phyloP scores from a whole-genome alignment of 768 basidiomycete genomes.

The Hygrophoropsis aurantiaca region DNA sequence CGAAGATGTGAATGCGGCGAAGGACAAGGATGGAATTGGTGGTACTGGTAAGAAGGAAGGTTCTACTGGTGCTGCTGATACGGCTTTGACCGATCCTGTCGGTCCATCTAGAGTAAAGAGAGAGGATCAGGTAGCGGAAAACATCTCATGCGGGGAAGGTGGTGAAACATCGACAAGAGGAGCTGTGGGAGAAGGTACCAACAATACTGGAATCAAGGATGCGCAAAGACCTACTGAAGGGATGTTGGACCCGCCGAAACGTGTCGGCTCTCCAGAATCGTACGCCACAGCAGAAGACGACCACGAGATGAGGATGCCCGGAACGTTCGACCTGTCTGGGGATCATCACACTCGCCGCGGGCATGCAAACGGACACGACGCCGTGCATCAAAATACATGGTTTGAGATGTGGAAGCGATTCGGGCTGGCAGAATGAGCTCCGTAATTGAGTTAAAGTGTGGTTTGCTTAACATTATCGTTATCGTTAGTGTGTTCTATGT shows the following conservation, averaged over 20 bases:
- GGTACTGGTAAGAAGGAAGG: slow-evolving; percentile 20
- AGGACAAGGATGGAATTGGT: not conserved
- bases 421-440: slow-evolving; percentile 11
- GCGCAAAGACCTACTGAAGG: no score
- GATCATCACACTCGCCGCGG: no score
- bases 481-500: no score
- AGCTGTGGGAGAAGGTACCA: no score
- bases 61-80: slow-evolving; percentile 11
- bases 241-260: no score
- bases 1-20: not conserved
- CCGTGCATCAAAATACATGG: slow-evolving; percentile 15
- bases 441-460: slow-evolving; percentile 12
- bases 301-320: slow-evolving; percentile 46
- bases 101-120: slow-evolving; percentile 15
- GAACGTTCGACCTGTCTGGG: slow-evolving; percentile 47
- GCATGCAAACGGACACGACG: not conserved
- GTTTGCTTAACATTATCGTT: not conserved
- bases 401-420: slow-evolving; percentile 18
- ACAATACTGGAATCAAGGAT: no score
- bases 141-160: no score
- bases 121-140: not conserved
- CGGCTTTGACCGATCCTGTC: slow-evolving; percentile 19
- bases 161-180: no score
- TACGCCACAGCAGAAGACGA: slow-evolving; percentile 24
- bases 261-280: slow-evolving; percentile 5